Evolutionary conservation across 306 rosid genomes (phyloP).

Genomic region (Heteromeles arbutifolia): DNA sequence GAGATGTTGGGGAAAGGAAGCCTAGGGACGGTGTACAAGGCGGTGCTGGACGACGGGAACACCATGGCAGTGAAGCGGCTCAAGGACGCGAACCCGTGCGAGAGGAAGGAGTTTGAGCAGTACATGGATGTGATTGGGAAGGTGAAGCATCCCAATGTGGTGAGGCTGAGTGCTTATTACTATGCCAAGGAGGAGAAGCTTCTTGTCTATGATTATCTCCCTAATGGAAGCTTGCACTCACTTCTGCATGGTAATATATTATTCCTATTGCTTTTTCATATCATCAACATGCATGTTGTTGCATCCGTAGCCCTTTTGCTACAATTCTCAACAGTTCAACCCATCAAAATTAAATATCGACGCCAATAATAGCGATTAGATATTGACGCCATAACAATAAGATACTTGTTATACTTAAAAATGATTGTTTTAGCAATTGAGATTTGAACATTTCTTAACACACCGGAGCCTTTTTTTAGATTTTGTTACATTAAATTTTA

Average conservation of each 20-base stretch:
- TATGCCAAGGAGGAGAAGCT: constrained; percentile 96
- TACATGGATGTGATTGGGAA: constrained; percentile 95
- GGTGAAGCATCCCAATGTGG: constrained; percentile 65
- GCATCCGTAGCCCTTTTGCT: not conserved
- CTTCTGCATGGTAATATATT: constrained; percentile 75
- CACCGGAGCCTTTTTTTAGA: no score
- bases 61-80: constrained; percentile 87
- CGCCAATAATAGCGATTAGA: not conserved
- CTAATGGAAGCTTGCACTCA: constrained; percentile 86
- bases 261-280: not conserved
- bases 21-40: constrained; percentile 85
- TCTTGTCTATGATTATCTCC: constrained; percentile 87
- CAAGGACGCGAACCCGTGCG: constrained; percentile 88
- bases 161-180: constrained; percentile 78
- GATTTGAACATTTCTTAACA: no score
- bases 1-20: constrained; percentile 99
- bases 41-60: constrained; percentile 79
- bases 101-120: constrained; percentile 79
- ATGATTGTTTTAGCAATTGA: not conserved
- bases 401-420: not conserved
- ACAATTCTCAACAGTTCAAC: not conserved
- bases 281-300: not conserved
- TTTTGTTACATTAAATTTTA: no score
- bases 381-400: not conserved
- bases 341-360: not conserved